Evolutionary conservation across 78 protist species (phyloP).

Genomic region (Dictyostelium purpureum): DNA sequence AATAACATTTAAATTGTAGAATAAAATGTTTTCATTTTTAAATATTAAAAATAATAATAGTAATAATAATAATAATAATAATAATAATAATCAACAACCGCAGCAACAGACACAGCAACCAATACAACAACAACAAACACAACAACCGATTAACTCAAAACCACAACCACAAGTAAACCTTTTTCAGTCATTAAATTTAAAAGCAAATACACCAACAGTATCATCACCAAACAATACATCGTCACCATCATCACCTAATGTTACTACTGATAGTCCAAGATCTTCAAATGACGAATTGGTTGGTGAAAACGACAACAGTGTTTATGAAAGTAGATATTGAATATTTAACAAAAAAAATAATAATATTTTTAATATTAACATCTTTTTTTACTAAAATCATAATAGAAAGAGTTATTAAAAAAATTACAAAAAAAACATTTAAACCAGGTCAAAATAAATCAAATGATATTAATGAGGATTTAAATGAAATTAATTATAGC

Average conservation of each 20-base stretch:
- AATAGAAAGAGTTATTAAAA: slow-evolving; percentile 11
- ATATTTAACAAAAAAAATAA: background rate
- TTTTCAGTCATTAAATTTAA: slow-evolving; percentile 13
- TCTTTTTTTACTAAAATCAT: background rate
- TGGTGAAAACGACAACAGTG: background rate
- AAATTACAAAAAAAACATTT: background rate
- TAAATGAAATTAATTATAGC: background rate
- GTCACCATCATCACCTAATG: background rate
- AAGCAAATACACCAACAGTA: background rate
- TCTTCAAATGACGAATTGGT: background rate
- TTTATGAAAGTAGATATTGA: background rate
- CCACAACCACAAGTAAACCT: background rate
- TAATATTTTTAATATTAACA: background rate
- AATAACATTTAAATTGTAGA: no score
- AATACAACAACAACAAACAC: background rate
- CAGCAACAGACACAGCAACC: background rate
- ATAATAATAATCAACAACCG: no score
- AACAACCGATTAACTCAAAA: background rate
- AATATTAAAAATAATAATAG: no score
- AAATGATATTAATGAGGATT: background rate
- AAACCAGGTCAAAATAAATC: slow-evolving; percentile 23
- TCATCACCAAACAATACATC: background rate
- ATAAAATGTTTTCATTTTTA: no score
- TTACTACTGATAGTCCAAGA: background rate
- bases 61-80: no score